Evolutionary conservation across 176 grass and related monocot species (phyloP).

Genomic region (Alloteropsis semialata): DNA sequence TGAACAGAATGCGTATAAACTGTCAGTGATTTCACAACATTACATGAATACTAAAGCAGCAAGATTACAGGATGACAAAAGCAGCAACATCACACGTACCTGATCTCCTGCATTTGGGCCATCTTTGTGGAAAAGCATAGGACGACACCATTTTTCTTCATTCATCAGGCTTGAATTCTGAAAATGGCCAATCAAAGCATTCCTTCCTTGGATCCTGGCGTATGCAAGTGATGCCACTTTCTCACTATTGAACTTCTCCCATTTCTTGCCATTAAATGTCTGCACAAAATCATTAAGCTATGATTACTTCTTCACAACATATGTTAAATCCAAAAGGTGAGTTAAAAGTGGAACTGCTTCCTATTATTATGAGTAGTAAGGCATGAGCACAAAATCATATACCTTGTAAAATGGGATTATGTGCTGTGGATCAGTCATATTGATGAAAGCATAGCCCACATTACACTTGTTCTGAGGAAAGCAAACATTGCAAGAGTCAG

Average conservation of each 20-base stretch:
- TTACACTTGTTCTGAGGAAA: conserved; percentile 96
- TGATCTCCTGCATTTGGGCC: conserved; percentile 83
- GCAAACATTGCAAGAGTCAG: conserved; percentile 21
- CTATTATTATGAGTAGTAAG: neutral
- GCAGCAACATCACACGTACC: conserved; percentile 30
- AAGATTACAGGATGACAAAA: neutral
- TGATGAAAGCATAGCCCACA: conserved; percentile 97
- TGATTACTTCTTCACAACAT: conserved; percentile 9
- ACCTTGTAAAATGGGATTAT: conserved; percentile 95
- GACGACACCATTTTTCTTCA: conserved; percentile 85
- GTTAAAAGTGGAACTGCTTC: neutral
- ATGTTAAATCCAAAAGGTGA: neutral
- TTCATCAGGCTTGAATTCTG: conserved; percentile 99
- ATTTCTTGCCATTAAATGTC: conserved; percentile 95
- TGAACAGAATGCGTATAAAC: conserved; percentile 8
- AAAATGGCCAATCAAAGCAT: conserved; percentile 81
- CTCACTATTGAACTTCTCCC: conserved; percentile 95
- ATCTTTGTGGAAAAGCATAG: conserved; percentile 91
- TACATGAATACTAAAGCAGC: too few species aligned
- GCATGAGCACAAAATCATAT: neutral
- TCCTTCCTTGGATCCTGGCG: conserved; percentile 87
- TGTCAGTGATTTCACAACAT: neutral
- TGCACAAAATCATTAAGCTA: conserved; percentile 29
- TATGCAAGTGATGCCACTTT: conserved; percentile 97
- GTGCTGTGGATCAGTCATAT: conserved; percentile 85